Conservation (phyloP, 1,284 basidiomycete genomes). For the Papiliotrema flavescens region DNA sequence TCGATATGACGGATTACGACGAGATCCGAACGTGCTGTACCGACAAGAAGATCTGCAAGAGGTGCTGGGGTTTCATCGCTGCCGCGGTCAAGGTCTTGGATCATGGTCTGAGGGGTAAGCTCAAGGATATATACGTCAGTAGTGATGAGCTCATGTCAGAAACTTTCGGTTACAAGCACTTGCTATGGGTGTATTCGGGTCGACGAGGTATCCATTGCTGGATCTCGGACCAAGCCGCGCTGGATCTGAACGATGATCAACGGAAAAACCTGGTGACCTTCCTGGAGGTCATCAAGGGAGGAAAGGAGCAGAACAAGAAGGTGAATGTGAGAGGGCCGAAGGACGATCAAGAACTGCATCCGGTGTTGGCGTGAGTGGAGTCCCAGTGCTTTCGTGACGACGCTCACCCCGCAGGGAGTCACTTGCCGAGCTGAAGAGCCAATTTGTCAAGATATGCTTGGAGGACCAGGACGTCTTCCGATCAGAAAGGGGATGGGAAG, state of each 20-base stretch:
- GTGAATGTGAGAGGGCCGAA: slow-evolving; percentile 61
- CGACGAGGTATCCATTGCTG: slow-evolving; percentile 97
- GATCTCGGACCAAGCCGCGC: slow-evolving; percentile 86
- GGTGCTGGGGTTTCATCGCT: slow-evolving; percentile 94
- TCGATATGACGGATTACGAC: slow-evolving; percentile 99
- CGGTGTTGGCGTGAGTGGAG: slow-evolving; percentile 62
- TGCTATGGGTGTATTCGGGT: slow-evolving; percentile 98
- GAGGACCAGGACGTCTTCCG: slow-evolving; percentile 83
- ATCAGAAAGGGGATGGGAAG: slow-evolving; percentile 66
- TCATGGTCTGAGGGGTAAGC: slow-evolving; percentile 62
- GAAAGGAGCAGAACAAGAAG: slow-evolving; percentile 78
- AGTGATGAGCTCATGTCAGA: slow-evolving; percentile 25
- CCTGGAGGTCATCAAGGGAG: slow-evolving; percentile 79
- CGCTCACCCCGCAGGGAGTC: slow-evolving; percentile 51
- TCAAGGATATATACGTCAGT: neutral
- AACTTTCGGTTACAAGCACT: slow-evolving; percentile 71
- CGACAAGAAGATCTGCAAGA: slow-evolving; percentile 83
- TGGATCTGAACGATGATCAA: slow-evolving; percentile 87
- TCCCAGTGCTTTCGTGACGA: too few species aligned
- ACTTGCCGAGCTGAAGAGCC: slow-evolving; percentile 55
- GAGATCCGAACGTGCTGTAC: slow-evolving; percentile 91
- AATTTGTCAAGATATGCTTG: slow-evolving; percentile 70
- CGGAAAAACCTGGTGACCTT: slow-evolving; percentile 80
- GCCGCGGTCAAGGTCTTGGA: slow-evolving; percentile 89
- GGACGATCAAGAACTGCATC: slow-evolving; percentile 59